Base-by-base conservation (phyloP, 805 yeast species). In the Komagataella populi region DNA sequence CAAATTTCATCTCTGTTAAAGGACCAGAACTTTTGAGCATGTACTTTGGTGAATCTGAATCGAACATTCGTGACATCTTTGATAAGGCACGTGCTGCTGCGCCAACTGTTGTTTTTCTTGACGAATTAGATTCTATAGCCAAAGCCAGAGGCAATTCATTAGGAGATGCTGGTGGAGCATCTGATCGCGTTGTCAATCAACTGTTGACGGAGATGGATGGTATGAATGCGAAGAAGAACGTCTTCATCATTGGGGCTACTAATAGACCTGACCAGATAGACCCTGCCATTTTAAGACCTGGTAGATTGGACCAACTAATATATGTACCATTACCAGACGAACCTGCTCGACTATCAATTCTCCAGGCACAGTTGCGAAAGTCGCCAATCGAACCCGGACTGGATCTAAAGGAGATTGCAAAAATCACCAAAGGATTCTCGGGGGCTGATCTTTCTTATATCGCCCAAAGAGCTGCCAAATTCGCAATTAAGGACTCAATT, bases 51-150 rank as follows among this genome's bases (percentile, higher is more conserved):
- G 98, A 91, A 73, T 87, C 96, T 18, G 98, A 91, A 71, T 87
- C 96, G 44, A 91, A 91, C 67, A 90, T 91, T 60, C 87, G 98
- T 72, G 98, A 91, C 70, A 91, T 91, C 61, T 91, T 91, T 64
- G 98, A 91, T 71, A 91, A 91, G 70, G 98, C 98, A 18, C 83
- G 98, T 70, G 98, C 98, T 52, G 98, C 99, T 55, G 99, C 99
- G 7, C 99, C 99, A 62, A 91, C 98, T 46, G 99, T 93, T 56
- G 98, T 93, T 45, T 93, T 93, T 74, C 80, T 93, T 62, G 99
- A 93, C 76, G 99, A 93, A 76, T 81, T 90, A 71, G 98, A 90
- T 72, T 90, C 97, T 47, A 90, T 90, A 71, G 97, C 97, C 53
- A 90, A 90, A 72, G 87, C 96, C 23, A 85, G 98, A 75, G 97